These are phyloP conservation scores for Tardiomyces depauwii DNA, from an alignment of 1,139 yeast genomes.

Conservation along the genomic window DNA sequence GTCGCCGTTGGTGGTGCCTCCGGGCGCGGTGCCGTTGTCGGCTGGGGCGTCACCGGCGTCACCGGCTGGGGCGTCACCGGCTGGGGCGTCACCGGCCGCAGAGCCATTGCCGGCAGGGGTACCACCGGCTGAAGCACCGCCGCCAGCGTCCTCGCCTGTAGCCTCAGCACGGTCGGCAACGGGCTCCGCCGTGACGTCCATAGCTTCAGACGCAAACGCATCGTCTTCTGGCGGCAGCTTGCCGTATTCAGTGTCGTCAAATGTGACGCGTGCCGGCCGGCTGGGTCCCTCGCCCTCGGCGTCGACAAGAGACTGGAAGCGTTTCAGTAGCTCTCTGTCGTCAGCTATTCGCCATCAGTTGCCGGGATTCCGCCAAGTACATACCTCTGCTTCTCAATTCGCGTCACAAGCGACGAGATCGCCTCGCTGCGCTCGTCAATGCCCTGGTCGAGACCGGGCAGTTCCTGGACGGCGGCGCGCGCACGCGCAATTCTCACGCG, in stretches of 20 bases:
- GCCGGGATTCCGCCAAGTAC: too few relatives aligned
- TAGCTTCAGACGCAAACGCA: background rate
- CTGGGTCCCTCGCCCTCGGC: background rate
- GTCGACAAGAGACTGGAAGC: background rate
- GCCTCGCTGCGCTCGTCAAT: constrained; percentile 8
- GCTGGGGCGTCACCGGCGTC: too few relatives aligned
- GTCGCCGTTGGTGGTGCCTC: too few relatives aligned
- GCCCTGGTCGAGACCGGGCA: constrained; percentile 13
- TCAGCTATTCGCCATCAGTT: too few relatives aligned
- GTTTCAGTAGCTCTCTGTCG: background rate
- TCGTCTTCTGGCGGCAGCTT: background rate
- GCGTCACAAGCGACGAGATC: background rate
- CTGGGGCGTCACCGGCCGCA: too few relatives aligned
- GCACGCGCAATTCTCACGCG: constrained; percentile 14
- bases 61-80: too few relatives aligned
- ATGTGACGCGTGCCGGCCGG: background rate
- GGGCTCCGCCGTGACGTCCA: too few relatives aligned
- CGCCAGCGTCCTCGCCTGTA: too few relatives aligned
- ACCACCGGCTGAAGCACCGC: too few relatives aligned
- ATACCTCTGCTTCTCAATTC: background rate
- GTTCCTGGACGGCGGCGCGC: constrained; percentile 8
- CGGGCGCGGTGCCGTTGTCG: too few relatives aligned
- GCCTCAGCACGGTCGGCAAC: too few relatives aligned
- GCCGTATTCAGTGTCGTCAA: background rate
- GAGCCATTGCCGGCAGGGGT: too few relatives aligned